These are phyloP conservation scores for Aspergillus spinulosporus DNA, from an alignment of 2,329 filamentous ascomycete genomes.

Conservation along the genomic window DNA sequence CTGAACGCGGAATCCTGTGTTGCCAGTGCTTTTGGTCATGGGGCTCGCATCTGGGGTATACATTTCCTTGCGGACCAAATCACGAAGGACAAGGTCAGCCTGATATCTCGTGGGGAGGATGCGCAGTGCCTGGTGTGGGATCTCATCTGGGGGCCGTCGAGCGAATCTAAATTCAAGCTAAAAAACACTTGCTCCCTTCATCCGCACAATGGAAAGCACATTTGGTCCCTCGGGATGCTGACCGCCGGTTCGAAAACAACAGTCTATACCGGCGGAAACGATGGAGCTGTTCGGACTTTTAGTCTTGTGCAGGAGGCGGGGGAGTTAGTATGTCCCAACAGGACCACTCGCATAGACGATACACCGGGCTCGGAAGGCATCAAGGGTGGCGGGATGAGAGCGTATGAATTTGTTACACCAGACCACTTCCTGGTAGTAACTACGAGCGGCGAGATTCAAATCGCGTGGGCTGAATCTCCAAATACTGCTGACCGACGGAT, in stretches of 20 bases:
- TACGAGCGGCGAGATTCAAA: slow-evolving; percentile 31
- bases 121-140: slow-evolving; percentile 73
- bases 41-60: slow-evolving; percentile 86
- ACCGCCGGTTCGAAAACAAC: slow-evolving; percentile 36
- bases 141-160: slow-evolving; percentile 43
- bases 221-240: slow-evolving; percentile 69
- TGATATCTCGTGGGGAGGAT: slow-evolving; percentile 86
- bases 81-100: slow-evolving; percentile 39
- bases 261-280: slow-evolving; percentile 78
- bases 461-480: slow-evolving; percentile 29
- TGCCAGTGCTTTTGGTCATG: slow-evolving; percentile 79
- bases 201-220: slow-evolving; percentile 81
- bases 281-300: slow-evolving; percentile 62
- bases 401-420: slow-evolving; percentile 37
- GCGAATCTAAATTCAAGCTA: slow-evolving; percentile 25
- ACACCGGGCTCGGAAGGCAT: slow-evolving; percentile 13
- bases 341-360: slow-evolving; percentile 17
- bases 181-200: slow-evolving; percentile 56
- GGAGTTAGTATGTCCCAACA: slow-evolving; percentile 18
- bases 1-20: slow-evolving; percentile 53
- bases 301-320: slow-evolving; percentile 21
- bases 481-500: slow-evolving; percentile 12
- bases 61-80: slow-evolving; percentile 56
- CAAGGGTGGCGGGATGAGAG: slow-evolving; percentile 23
- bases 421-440: slow-evolving; percentile 36